Evolutionary conservation across 2,329 filamentous ascomycete genomes (phyloP).

Genomic region (Tolypocladium ovalisporum): DNA sequence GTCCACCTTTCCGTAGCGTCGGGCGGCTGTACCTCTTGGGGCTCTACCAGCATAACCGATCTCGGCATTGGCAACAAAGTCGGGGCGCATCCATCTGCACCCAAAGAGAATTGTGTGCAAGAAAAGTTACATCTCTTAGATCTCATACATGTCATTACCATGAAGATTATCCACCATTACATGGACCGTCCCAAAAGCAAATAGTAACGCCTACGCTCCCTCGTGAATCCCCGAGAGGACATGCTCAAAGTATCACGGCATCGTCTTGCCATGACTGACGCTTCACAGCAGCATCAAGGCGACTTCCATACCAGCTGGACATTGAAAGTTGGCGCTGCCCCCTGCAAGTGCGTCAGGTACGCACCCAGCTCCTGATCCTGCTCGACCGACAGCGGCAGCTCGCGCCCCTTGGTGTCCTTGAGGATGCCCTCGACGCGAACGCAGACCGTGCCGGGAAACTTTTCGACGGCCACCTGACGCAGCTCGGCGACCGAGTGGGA

Average conservation of each 20-base stretch:
- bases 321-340: slow-evolving; percentile 29
- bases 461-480: slow-evolving; percentile 46
- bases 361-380: slow-evolving; percentile 61
- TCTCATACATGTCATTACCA: background rate
- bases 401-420: slow-evolving; percentile 45
- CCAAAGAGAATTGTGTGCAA: too few relatives aligned
- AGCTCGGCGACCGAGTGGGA: slow-evolving; percentile 50
- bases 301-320: slow-evolving; percentile 26
- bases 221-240: too few relatives aligned
- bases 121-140: background rate
- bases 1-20: background rate
- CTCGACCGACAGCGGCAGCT: slow-evolving; percentile 54
- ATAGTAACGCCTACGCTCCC: background rate
- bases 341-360: slow-evolving; percentile 56
- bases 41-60: background rate
- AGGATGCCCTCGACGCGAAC: slow-evolving; percentile 56
- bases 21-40: background rate
- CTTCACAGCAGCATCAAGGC: slow-evolving; percentile 3
- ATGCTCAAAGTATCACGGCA: background rate
- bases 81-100: too few relatives aligned
- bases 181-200: background rate
- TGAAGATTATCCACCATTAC: background rate
- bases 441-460: slow-evolving; percentile 49
- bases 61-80: background rate
- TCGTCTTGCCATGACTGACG: background rate